Conservation (phyloP, 345 rosid genomes). For the Citrus hindsii region DNA sequence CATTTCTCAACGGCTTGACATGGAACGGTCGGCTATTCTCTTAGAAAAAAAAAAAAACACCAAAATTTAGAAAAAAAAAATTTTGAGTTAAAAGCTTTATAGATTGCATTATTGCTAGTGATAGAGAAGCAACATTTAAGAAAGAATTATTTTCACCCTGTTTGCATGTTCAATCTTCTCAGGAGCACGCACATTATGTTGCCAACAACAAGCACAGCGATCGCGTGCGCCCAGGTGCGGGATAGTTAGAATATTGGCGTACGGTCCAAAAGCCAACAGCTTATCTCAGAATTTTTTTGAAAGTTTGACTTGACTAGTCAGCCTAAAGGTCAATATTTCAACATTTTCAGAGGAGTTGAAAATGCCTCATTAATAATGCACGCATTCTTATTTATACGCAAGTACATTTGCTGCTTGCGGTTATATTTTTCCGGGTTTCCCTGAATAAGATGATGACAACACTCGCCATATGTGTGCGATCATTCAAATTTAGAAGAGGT, state of each 20-base stretch:
- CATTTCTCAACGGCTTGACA: background rate
- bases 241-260: background rate
- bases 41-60: too few species aligned
- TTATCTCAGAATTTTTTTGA: background rate
- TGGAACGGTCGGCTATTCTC: background rate
- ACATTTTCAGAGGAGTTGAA: background rate
- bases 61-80: background rate
- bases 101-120: background rate
- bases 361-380: background rate
- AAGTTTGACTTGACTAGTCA: slow-evolving; percentile 1
- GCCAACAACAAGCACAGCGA: too few species aligned
- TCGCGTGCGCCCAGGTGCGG: too few species aligned
- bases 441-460: background rate
- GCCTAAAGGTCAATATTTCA: background rate
- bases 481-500: background rate
- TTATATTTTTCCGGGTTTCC: background rate
- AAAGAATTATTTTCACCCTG: too few species aligned
- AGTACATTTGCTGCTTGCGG: background rate
- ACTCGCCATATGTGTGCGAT: too few species aligned
- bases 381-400: background rate
- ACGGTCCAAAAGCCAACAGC: background rate
- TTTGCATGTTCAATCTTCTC: background rate
- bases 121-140: background rate
- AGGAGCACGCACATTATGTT: too few species aligned
- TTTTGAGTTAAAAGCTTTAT: background rate